Conservation (phyloP, 2,329 filamentous ascomycete species). For the Neurospora crassa region DNA sequence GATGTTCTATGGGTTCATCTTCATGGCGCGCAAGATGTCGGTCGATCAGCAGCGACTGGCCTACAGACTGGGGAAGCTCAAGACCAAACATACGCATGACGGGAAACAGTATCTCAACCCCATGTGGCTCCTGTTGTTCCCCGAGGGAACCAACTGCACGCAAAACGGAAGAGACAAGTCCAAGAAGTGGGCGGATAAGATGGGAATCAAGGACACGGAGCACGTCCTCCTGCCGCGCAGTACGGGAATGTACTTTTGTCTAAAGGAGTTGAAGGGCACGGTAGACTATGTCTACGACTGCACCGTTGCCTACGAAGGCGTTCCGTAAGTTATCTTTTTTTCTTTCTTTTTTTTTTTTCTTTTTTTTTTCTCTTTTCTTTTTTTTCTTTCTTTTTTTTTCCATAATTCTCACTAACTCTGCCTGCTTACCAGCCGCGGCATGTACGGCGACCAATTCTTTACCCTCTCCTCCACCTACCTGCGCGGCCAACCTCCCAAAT, state of each 20-base stretch:
- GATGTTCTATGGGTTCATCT: slow-evolving; percentile 84
- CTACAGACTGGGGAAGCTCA: slow-evolving; percentile 62
- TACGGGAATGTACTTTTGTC: slow-evolving; percentile 70
- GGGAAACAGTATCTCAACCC: slow-evolving; percentile 54
- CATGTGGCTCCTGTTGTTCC: slow-evolving; percentile 87
- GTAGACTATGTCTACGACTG: slow-evolving; percentile 86
- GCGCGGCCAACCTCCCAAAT: slow-evolving; percentile 80
- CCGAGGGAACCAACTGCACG: slow-evolving; percentile 77
- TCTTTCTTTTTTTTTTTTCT: not conserved
- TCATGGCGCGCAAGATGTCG: slow-evolving; percentile 83
- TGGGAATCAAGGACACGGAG: slow-evolving; percentile 59
- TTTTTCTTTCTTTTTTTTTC: not conserved
- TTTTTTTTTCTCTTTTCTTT: not conserved
- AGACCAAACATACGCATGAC: slow-evolving; percentile 40
- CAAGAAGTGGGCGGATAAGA: slow-evolving; percentile 67
- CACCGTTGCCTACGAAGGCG: slow-evolving; percentile 89
- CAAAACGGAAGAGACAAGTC: slow-evolving; percentile 61
- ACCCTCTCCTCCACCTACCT: slow-evolving; percentile 81
- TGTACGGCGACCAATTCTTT: slow-evolving; percentile 87
- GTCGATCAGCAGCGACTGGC: slow-evolving; percentile 68
- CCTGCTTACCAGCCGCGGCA: slow-evolving; percentile 46
- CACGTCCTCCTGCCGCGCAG: slow-evolving; percentile 71
- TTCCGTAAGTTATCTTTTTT: slow-evolving; percentile 56
- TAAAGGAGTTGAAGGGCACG: slow-evolving; percentile 63
- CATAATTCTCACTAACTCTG: not conserved